Percentiles rank a stretch among this genome's conserved stretches.
phyloP scores from a whole-genome alignment of 2,329 filamentous ascomycete species.

The Ambrosiella xylebori region DNA sequence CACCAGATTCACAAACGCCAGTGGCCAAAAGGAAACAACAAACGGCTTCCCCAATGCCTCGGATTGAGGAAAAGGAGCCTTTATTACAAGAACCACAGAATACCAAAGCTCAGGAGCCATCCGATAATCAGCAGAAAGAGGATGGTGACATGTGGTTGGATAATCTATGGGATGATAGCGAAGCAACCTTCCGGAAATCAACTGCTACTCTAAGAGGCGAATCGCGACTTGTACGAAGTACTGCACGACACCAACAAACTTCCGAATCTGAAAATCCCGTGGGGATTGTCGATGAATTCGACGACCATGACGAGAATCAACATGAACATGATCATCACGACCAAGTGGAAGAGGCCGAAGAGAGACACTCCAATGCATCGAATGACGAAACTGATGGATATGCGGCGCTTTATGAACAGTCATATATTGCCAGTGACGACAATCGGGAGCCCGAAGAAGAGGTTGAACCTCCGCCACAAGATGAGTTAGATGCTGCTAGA shows the following conservation, averaged over 20 bases:
- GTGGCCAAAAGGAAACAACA: neutral
- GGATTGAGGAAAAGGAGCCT: neutral
- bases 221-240: neutral
- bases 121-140: conserved; percentile 15
- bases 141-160: conserved; percentile 32
- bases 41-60: neutral
- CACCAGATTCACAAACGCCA: neutral
- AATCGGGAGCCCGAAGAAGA: neutral
- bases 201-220: neutral
- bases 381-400: neutral
- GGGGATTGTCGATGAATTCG: neutral
- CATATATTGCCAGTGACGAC: neutral
- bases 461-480: neutral
- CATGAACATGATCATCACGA: neutral
- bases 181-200: neutral
- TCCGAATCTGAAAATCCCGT: neutral
- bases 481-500: neutral
- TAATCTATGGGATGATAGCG: conserved; percentile 22
- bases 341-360: neutral
- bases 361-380: neutral
- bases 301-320: neutral
- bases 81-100: neutral
- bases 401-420: conserved; percentile 6
- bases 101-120: conserved; percentile 10
- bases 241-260: neutral